A percentile compares a stretch with the other conserved stretches of the same genome.
Conservation (phyloP, 345 rosid species). For the Rhodomyrtus tomentosa region DNA sequence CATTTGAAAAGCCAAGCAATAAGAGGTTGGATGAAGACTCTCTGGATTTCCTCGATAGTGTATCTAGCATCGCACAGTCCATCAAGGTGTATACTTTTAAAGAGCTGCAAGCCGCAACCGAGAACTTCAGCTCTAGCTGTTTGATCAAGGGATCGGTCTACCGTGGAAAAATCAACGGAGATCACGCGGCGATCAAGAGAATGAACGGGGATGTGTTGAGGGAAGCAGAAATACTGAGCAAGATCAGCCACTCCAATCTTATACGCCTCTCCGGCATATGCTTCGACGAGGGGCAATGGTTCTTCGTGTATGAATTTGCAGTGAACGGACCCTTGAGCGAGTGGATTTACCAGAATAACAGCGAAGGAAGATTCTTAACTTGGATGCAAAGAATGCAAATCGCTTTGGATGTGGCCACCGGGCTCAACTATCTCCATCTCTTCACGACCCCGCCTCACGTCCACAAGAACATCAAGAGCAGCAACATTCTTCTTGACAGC, state of each 20-base stretch:
- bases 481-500: conserved; percentile 37
- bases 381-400: conserved; percentile 56
- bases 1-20: conserved; percentile 17
- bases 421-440: conserved; percentile 73
- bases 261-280: conserved; percentile 67
- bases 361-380: conserved; percentile 21
- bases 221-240: conserved; percentile 50
- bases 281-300: conserved; percentile 54
- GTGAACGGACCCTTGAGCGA: conserved; percentile 56
- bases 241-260: conserved; percentile 59
- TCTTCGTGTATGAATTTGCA: conserved; percentile 65
- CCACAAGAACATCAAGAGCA: conserved; percentile 37
- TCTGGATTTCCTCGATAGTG: conserved; percentile 22
- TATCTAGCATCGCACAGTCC: conserved; percentile 42
- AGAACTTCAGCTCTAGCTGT: conserved; percentile 41
- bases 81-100: conserved; percentile 44
- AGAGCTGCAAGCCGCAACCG: conserved; percentile 55
- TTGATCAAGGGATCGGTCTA: conserved; percentile 49
- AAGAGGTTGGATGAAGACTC: conserved; percentile 30
- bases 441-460: conserved; percentile 44
- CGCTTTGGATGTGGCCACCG: conserved; percentile 57
- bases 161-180: conserved; percentile 51
- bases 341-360: conserved; percentile 35
- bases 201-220: conserved; percentile 53
- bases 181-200: conserved; percentile 67